Percentiles rank a stretch among this genome's conserved stretches.
phyloP scores from a whole-genome alignment of 1,284 basidiomycete genomes.

The Malassezia sympodialis region DNA sequence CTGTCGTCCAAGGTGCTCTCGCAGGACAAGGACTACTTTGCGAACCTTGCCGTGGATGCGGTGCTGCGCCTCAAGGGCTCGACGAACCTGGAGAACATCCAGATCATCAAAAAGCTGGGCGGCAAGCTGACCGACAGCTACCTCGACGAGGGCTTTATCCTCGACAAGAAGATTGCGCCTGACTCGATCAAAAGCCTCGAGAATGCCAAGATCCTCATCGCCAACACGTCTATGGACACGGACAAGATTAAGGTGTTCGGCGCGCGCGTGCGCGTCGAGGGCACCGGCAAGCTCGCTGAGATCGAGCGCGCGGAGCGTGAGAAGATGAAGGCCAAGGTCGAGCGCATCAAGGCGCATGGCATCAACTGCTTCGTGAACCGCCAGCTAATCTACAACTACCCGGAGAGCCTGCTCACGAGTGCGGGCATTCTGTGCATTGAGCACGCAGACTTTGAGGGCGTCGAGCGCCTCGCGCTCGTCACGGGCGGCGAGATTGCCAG shows the following conservation, averaged over 20 bases:
- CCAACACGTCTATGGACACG: conserved; percentile 99
- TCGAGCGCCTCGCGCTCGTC: conserved; percentile 87
- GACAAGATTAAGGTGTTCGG: conserved; percentile 99
- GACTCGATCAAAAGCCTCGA: conserved; percentile 91
- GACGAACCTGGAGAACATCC: conserved; percentile 94
- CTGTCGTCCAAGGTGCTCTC: conserved; percentile 90
- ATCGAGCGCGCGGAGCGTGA: conserved; percentile 94
- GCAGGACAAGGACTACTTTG: conserved; percentile 97
- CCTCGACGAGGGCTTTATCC: conserved; percentile 96
- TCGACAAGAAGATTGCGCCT: conserved; percentile 89
- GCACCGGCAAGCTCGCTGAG: conserved; percentile 92
- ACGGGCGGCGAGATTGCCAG: conserved; percentile 96
- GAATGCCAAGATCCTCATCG: conserved; percentile 91
- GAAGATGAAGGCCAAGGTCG: conserved; percentile 99
- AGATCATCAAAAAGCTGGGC: conserved; percentile 98
- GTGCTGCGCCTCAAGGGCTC: conserved; percentile 90
- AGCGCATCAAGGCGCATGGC: conserved; percentile 83
- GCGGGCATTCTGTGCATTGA: conserved; percentile 93
- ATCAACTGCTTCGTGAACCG: conserved; percentile 98
- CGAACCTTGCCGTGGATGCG: conserved; percentile 93
- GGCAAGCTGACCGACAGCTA: conserved; percentile 98
- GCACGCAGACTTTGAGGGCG: conserved; percentile 98
- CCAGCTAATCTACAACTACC: conserved; percentile 99
- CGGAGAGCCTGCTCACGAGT: conserved; percentile 84
- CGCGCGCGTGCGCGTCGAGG: conserved; percentile 86